phyloP scores from a whole-genome alignment of 1,139 yeast genomes.

The Yarrowia galli region DNA sequence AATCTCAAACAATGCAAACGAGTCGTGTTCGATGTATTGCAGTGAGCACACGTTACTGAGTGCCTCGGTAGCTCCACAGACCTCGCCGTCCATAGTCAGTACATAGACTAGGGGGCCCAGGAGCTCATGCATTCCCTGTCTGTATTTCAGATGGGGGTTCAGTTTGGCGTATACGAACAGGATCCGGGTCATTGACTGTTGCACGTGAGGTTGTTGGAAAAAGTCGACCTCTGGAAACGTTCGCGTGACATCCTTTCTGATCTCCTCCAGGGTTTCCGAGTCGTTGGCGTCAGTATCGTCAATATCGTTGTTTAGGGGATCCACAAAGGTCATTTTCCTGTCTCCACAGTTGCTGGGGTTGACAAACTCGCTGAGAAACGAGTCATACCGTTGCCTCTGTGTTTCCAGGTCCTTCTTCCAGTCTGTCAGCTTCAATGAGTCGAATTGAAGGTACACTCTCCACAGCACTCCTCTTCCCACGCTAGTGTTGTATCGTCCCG shows the following conservation, averaged over 20 bases:
- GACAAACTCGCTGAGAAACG: conserved; percentile 26
- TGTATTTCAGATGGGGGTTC: conserved; percentile 60
- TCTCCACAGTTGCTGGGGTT: conserved; percentile 16
- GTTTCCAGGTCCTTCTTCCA: conserved; percentile 19
- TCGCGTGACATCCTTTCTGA: conserved; percentile 59
- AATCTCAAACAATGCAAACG: conserved; percentile 48
- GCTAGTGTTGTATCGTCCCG: conserved; percentile 24
- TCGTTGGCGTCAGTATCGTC: conserved; percentile 9
- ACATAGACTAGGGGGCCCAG: conserved; percentile 57
- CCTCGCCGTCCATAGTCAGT: conserved; percentile 43
- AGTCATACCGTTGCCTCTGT: conserved; percentile 8
- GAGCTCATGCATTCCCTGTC: conserved; percentile 70
- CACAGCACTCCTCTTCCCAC: conserved; percentile 27
- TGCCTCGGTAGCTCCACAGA: conserved; percentile 33
- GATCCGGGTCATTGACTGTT: conserved; percentile 55
- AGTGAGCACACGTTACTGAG: conserved; percentile 8
- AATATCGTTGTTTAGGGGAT: conserved; percentile 22
- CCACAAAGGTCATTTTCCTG: conserved; percentile 28
- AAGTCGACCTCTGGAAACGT: conserved; percentile 65
- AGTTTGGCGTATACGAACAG: conserved; percentile 62
- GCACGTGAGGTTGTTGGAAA: conserved; percentile 51
- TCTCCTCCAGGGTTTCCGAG: conserved; percentile 42
- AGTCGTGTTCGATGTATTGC: conserved; percentile 46
- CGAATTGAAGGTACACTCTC: conserved; percentile 37
- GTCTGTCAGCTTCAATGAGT: conserved; percentile 9